Evolutionary conservation across 148 eudicot species (phyloP).

Genomic region (Rhododendron kiyosumense): DNA sequence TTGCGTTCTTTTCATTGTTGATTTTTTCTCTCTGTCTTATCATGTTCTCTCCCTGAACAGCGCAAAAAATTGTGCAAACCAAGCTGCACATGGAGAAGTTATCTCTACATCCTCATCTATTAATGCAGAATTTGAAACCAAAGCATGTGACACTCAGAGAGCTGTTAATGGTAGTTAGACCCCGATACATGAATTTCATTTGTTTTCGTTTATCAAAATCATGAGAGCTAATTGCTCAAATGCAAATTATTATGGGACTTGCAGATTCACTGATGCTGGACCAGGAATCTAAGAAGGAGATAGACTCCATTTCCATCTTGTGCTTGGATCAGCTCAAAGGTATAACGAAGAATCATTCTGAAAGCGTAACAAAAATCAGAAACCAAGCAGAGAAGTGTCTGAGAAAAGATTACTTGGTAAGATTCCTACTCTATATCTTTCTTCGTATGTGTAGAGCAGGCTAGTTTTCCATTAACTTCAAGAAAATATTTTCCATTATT

Average conservation of each 20-base stretch:
- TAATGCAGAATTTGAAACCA: constrained; percentile 36
- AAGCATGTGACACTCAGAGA: constrained; percentile 23
- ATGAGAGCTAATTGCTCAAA: neutral
- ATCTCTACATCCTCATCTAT: constrained; percentile 33
- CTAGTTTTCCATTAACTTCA: neutral
- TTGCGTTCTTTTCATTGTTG: neutral
- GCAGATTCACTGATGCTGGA: constrained; percentile 64
- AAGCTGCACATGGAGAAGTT: constrained; percentile 25
- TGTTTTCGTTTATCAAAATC: neutral
- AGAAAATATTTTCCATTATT: neutral
- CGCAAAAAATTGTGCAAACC: constrained; percentile 31
- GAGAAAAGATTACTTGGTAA: constrained; percentile 64
- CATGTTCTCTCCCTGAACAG: constrained; percentile 29
- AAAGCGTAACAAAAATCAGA: constrained; percentile 35
- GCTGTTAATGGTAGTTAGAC: constrained; percentile 45
- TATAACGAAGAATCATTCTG: constrained; percentile 33
- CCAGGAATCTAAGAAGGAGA: constrained; percentile 39
- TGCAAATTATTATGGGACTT: constrained; percentile 7
- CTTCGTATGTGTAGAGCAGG: neutral
- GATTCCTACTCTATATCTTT: neutral
- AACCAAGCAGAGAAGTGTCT: constrained; percentile 49
- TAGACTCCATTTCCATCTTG: constrained; percentile 36
- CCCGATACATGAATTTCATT: neutral
- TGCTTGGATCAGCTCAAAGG: constrained; percentile 48
- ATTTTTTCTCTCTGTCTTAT: neutral